Base-by-base conservation (phyloP, 2,329 filamentous ascomycete genomes). In the Arthrobotrys sinensis region DNA sequence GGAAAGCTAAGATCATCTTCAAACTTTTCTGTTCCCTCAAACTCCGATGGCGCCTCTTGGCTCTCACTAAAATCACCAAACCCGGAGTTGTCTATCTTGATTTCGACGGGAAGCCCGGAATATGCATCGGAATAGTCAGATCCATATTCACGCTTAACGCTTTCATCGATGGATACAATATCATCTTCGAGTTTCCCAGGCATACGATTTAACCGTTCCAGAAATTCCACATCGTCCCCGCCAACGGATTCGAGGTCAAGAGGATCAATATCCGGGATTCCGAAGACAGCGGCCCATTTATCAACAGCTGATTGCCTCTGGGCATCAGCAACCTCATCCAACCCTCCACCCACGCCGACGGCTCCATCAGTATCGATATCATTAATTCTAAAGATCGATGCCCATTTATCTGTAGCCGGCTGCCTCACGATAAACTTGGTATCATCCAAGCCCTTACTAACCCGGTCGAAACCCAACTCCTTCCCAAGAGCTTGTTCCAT, bases 401-500 rank as follows among this genome's bases (percentile, higher is more conserved):
- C 60, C 40, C 53, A 60, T 16, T 60, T 60, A 8, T 40, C 53
- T 34, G n/a, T 32, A 11, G 34, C 4, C 16, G 53, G 53, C 8
- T 40, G 36, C 6, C 11, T 21, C 8, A 28, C 53, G 10, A 12
- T 10, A 40, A 5, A n/a, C 11, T 21, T 43, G n/a, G 45, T 24
- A 2, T 38, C 24, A 38, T 60, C 36, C 11, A 16, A 11, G 7
- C 53, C 45, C n/a, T 11, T 62, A 21, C 32, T 11, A 19, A 10
- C 32, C 10, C 12, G 43, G 34, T 45, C 50, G 40, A 32, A 50
- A 45, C 16, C 67, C 34, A 32, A 11, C 4, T 43, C 36, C 3
- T 34, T 32, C n/a, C 34, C 46, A n/a, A 71, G 14, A 1, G 3
- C 8, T 10, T 38, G 48, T 12, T 34, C 7, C 72, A 76, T 76